phyloP scores from a whole-genome alignment of 129 eudicot genomes.

The Flaveria brownii region DNA sequence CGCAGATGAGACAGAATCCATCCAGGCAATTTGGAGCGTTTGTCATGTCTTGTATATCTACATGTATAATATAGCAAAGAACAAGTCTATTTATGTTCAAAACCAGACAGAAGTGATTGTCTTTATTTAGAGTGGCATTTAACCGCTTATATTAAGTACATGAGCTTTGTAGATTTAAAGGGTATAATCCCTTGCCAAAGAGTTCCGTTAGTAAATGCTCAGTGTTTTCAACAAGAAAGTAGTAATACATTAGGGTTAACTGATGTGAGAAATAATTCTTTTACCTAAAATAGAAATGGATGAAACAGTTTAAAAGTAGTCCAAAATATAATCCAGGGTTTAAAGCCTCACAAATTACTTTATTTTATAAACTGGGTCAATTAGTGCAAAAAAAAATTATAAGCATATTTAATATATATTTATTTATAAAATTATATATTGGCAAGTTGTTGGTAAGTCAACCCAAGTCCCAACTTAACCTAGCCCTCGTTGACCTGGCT shows the following conservation, averaged over 20 bases:
- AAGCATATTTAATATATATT: background rate
- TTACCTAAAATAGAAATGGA: background rate
- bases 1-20: slow-evolving; percentile 94
- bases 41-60: slow-evolving; percentile 93
- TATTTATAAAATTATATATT: background rate
- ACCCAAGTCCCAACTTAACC: background rate
- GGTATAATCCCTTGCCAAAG: background rate
- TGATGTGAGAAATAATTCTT: slow-evolving; percentile 6
- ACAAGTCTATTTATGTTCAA: background rate
- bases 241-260: background rate
- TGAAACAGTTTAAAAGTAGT: slow-evolving; percentile 4
- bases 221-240: background rate
- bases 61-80: slow-evolving; percentile 12
- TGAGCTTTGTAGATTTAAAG: background rate
- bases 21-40: slow-evolving; percentile 93
- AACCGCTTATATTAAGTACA: background rate
- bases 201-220: background rate
- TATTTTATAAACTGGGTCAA: background rate
- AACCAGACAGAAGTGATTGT: background rate
- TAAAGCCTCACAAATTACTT: background rate
- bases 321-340: background rate
- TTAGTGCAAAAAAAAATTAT: background rate
- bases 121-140: background rate
- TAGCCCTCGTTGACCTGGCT: background rate
- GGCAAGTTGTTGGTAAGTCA: background rate